Evolutionary conservation across 2,329 filamentous ascomycete species (phyloP).

Genomic region (Juglanconis oblonga): DNA sequence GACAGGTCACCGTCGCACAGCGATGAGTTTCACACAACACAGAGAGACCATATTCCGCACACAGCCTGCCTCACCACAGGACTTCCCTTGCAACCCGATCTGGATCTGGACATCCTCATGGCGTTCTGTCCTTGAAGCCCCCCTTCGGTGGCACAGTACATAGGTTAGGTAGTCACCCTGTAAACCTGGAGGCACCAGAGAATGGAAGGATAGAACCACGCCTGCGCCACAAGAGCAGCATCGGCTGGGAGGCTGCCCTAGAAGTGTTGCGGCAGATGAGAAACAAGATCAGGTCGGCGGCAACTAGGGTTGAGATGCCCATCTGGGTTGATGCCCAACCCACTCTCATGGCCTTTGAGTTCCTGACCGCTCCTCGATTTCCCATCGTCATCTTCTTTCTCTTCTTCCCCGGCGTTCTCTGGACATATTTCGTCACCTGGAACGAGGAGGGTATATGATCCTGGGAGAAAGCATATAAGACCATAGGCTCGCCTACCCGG

Average conservation of each 20-base stretch:
- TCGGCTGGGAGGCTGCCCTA: background rate
- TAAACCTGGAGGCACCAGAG: too few species aligned
- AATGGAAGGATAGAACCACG: constrained; percentile 5
- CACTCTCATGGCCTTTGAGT: background rate
- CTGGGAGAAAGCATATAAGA: constrained; percentile 11
- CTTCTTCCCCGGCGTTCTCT: background rate
- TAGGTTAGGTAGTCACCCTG: too few species aligned
- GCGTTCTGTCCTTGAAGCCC: too few species aligned
- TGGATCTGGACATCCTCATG: too few species aligned
- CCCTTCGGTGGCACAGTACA: too few species aligned
- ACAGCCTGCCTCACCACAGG: too few species aligned
- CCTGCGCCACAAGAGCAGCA: constrained; percentile 10
- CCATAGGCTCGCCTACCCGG: constrained; percentile 3
- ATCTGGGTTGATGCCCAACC: constrained; percentile 17
- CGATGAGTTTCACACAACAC: too few species aligned
- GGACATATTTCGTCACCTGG: constrained; percentile 11
- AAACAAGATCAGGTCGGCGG: constrained; percentile 1
- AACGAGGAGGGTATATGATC: background rate
- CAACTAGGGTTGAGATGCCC: background rate
- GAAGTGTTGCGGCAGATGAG: constrained; percentile 2
- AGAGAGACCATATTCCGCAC: too few species aligned
- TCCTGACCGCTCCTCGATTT: constrained; percentile 9
- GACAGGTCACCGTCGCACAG: too few species aligned
- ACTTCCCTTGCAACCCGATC: too few species aligned
- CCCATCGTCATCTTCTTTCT: constrained; percentile 10